Evolutionary conservation across 2,329 filamentous ascomycete species (phyloP).

Genomic region (Metarhizium sp.): DNA sequence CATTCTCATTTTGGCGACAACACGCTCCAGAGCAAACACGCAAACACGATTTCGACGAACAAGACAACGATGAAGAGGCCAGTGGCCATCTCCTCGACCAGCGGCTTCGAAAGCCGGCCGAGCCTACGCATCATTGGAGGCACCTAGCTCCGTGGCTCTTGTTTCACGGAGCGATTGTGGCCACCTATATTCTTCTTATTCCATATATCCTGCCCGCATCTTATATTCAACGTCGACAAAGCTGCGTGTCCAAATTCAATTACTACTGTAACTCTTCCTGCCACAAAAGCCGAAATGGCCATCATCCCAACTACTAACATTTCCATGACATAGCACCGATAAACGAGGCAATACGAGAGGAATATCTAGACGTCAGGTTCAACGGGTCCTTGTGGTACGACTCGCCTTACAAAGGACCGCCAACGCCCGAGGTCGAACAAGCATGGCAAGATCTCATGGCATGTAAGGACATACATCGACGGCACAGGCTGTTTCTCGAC

Average conservation of each 20-base stretch:
- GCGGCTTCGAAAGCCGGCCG: background rate
- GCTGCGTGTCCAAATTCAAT: background rate
- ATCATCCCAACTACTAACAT: background rate
- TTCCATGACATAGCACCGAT: background rate
- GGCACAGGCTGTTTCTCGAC: no score
- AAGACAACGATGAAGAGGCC: background rate
- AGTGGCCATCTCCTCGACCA: background rate
- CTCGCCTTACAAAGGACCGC: slow-evolving; percentile 4
- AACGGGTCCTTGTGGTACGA: slow-evolving; percentile 4
- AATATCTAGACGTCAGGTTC: background rate
- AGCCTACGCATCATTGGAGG: background rate
- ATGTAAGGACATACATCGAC: background rate
- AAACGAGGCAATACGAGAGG: background rate
- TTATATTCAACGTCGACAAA: background rate
- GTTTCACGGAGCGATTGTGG: background rate
- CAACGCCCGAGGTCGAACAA: background rate
- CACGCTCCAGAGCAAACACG: no score
- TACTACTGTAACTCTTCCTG: background rate
- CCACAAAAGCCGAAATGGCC: background rate
- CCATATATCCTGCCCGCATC: background rate
- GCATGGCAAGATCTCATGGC: slow-evolving; percentile 2
- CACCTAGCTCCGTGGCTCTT: background rate
- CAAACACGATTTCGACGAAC: no score
- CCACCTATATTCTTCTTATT: background rate
- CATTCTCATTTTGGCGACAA: no score